Evolutionary conservation across 208 protist genomes (phyloP), one percentile per base, ranked within the genome.

Genomic region (Wallacemonas sp.): DNA sequence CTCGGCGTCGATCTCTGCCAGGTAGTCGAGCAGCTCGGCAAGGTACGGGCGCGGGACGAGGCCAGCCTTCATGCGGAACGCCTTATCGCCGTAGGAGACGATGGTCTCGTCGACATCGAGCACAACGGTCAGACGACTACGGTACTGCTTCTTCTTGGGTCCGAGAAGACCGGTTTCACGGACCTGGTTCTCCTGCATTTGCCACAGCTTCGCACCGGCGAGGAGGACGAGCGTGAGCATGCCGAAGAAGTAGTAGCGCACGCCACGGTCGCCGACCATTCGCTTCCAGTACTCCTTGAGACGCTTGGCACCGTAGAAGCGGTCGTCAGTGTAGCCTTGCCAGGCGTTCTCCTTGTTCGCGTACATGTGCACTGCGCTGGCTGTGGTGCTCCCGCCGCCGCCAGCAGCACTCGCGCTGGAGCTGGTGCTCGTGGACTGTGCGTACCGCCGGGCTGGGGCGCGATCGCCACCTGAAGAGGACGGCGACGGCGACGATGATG

Each of bases 21-120:
- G 82, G 78, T 92, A 96, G 71, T 96, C 90, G 4, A 96, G 75
- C 55, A 96, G 74, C 72, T 94, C 90, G 2, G 86, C 90, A 3
- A 94, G 66, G 70, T 96, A 88, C 14, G 90, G 90, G 9, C 90
- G 75, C 4, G 83, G 68, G 17, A 96, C 82, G 26, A 96, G 67
- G 9, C 87, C 87, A 5, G 90, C 90, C 67, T 88, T 87, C 62
- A 94, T 80, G 24, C 87, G 90, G 61, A 91, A 96, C 0, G 90
- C 90, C 76, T 96, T 96, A 68, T 96, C 90, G 24, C 90, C 87
- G 61, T 91, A 96, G n/a, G 90, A 96, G 1, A 96, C 52, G 48
- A 96, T 81, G 19, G 85, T 96, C 70, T 96, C 90, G 64, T 96
- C 90, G n/a, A 96, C 79, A 60, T 96, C 90, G 19, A 96, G 69